Conservation (phyloP, 192 early-diverging fungal genomes). For the Funneliformis geosporum region DNA sequence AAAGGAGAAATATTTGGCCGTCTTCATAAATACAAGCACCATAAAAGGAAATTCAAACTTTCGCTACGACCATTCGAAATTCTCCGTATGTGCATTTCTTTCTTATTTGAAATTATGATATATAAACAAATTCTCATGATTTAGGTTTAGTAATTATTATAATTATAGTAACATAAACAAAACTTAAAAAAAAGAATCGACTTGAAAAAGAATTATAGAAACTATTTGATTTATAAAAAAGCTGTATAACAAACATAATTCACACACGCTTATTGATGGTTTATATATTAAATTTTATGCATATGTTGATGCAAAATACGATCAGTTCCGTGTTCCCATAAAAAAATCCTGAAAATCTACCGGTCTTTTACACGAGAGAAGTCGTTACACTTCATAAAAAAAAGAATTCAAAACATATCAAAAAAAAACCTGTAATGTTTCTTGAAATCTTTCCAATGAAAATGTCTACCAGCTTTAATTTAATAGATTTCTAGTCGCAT, state of each 20-base stretch:
- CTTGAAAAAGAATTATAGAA: neutral
- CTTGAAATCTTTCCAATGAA: no score
- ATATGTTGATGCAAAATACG: neutral
- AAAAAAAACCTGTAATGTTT: no score
- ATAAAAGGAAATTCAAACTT: neutral
- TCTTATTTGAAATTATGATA: no score
- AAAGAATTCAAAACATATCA: no score
- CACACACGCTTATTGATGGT: neutral
- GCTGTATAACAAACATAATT: neutral
- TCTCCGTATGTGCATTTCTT: no score
- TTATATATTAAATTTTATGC: neutral
- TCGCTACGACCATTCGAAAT: neutral
- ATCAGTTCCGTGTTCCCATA: neutral
- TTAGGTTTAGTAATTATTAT: neutral
- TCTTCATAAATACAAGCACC: neutral
- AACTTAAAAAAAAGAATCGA: no score
- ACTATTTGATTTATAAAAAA: neutral
- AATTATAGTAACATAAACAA: neutral
- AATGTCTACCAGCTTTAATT: no score
- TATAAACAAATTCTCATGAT: neutral
- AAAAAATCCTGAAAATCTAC: neutral
- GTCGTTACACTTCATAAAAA: no score
- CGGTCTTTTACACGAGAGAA: neutral
- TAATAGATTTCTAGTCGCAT: no score
- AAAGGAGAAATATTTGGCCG: neutral